Base-by-base conservation (phyloP, 2,329 filamentous ascomycete genomes). In the Ceratocystis variospora region DNA sequence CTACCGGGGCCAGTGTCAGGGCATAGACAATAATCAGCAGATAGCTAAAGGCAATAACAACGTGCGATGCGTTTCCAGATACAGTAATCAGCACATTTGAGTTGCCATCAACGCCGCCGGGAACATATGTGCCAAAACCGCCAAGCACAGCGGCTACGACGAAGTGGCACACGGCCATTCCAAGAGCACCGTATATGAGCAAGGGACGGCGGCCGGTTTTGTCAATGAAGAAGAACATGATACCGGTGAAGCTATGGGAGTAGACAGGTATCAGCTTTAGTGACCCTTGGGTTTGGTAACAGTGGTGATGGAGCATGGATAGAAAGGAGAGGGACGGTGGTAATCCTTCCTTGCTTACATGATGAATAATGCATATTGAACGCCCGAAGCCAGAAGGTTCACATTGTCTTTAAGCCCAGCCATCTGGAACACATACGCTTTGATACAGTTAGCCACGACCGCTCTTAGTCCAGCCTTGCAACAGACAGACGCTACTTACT, bases 31-130 rank as follows among this genome's bases (percentile, higher is more conserved):
- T 79, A 71, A 86, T 82, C 67, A 87, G 79, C 17, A 87, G 77
- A 72, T 86, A 87, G 62, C 80, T 83, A 70, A 87, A 86, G 22
- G 82, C 82, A 69, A 87, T 87, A 65, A 88, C 82, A 1, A 81
- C 81, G 71, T 86, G 79, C 22, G 84, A 81, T 12, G 82, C 77
- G 0, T 76, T 68, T 19, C 81, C 83, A 0, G 71, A 44, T 2
- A 85, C 81, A 63, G 73, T 71, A 70, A 85, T 80, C 63, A 80
- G 73, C 4, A 74, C 71, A 57, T 74, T 73, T 0, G 71, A 69
- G 15, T 82, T 81, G 28, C 76, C 78, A 15, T 77, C 74, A 7
- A 83, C 77, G 5, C 75, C 75, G 1, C 76, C 74, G 0, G 79
- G 77, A 0, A 78, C 73, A 12, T 74, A 70, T 3, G 71, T 70